Conservation (phyloP, 2,329 filamentous ascomycete genomes). For the Aspergillus oerlinghausenensis region DNA sequence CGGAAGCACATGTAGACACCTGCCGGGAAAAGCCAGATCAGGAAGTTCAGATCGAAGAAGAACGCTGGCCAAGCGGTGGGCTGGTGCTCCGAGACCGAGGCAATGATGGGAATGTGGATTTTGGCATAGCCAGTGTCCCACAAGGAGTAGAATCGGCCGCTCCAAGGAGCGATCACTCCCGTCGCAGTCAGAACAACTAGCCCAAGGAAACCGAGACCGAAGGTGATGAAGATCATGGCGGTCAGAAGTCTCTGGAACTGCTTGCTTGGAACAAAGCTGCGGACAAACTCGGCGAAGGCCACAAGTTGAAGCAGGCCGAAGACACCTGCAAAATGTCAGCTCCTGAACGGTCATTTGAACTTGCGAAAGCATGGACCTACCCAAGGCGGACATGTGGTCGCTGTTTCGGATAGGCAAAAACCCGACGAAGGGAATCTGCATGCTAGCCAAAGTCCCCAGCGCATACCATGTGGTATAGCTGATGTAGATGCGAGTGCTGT, state of each 20-base stretch:
- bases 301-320: conserved; percentile 94
- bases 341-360: not conserved
- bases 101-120: conserved; percentile 98
- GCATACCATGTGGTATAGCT: conserved; percentile 98
- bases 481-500: conserved; percentile 89
- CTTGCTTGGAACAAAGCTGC: conserved; percentile 79
- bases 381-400: conserved; percentile 96
- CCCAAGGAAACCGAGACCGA: conserved; percentile 67
- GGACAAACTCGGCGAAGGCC: conserved; percentile 85
- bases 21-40: conserved; percentile 98
- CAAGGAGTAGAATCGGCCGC: conserved; percentile 96
- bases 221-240: conserved; percentile 67
- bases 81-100: conserved; percentile 98
- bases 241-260: conserved; percentile 91
- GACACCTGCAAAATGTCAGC: conserved; percentile 58
- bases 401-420: conserved; percentile 95
- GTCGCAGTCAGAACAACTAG: conserved; percentile 78
- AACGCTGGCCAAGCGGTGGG: conserved; percentile 98
- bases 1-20: conserved; percentile 98
- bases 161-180: conserved; percentile 94
- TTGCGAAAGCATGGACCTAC: conserved; percentile 46
- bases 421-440: conserved; percentile 98
- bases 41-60: conserved; percentile 97
- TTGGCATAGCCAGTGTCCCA: conserved; percentile 99
- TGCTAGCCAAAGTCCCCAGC: conserved; percentile 89